Evolutionary conservation across 2,329 filamentous ascomycete genomes (phyloP).

Genomic region (Colletotrichum shisoi): DNA sequence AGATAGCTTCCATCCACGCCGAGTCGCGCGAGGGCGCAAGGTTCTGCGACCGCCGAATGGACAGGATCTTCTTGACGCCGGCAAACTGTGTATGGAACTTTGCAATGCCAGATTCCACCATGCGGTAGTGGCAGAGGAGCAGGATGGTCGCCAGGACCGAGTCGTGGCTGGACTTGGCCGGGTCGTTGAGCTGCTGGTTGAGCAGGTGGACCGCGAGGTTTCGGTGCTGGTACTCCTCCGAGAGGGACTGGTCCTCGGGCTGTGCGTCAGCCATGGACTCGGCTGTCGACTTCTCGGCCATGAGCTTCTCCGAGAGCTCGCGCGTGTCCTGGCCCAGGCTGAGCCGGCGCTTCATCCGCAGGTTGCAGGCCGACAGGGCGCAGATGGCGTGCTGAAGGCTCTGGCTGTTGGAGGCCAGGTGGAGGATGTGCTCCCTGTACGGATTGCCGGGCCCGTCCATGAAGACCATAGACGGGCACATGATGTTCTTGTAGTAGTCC

Average conservation of each 20-base stretch:
- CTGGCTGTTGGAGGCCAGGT: slow-evolving; percentile 77
- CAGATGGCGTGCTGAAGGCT: slow-evolving; percentile 93
- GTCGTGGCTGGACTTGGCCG: slow-evolving; percentile 78
- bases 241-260: slow-evolving; percentile 69
- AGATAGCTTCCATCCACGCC: slow-evolving; percentile 90
- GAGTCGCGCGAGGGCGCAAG: slow-evolving; percentile 70
- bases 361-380: slow-evolving; percentile 85
- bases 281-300: slow-evolving; percentile 56
- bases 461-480: slow-evolving; percentile 89
- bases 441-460: slow-evolving; percentile 88
- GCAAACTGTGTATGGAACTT: slow-evolving; percentile 94
- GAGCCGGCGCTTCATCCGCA: slow-evolving; percentile 81
- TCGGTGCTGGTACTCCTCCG: slow-evolving; percentile 85
- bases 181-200: slow-evolving; percentile 83
- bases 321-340: slow-evolving; percentile 66
- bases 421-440: slow-evolving; percentile 82
- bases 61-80: slow-evolving; percentile 88
- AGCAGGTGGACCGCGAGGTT: slow-evolving; percentile 80
- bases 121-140: slow-evolving; percentile 88
- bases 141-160: slow-evolving; percentile 87
- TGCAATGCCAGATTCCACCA: slow-evolving; percentile 90
- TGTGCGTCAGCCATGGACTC: slow-evolving; percentile 58
- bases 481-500: slow-evolving; percentile 91
- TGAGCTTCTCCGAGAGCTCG: slow-evolving; percentile 58
- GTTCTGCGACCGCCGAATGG: slow-evolving; percentile 69